phyloP scores from a whole-genome alignment of 345 rosid species.

The Rhodamnia argentea region DNA sequence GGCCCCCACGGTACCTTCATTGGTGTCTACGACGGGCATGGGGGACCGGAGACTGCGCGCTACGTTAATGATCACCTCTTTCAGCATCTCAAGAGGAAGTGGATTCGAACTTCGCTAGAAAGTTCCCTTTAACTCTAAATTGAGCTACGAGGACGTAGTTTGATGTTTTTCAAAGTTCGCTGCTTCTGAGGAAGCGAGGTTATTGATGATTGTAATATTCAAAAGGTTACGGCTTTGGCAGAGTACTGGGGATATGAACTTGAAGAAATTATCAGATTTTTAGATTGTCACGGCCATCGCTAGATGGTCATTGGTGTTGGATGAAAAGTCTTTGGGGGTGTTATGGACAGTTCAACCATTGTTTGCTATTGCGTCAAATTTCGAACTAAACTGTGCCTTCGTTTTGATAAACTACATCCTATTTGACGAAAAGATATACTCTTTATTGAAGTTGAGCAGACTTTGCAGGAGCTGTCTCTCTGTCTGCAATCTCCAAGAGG shows the following conservation, averaged over 20 bases:
- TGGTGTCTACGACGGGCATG: conserved; percentile 46
- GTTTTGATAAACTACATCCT: neutral
- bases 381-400: neutral
- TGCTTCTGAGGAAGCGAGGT: neutral
- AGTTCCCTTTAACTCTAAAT: neutral
- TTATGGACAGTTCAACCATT: neutral
- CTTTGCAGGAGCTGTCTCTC: neutral
- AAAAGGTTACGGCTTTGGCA: neutral
- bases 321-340: neutral
- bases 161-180: neutral
- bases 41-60: conserved; percentile 41
- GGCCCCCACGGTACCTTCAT: conserved; percentile 40
- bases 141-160: neutral
- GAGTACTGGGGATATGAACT: neutral
- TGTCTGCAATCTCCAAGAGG: neutral
- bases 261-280: neutral
- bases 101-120: neutral
- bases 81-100: conserved; percentile 38
- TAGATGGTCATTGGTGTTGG: neutral
- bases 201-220: neutral
- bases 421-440: neutral
- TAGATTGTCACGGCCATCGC: neutral
- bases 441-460: neutral
- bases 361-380: neutral
- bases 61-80: conserved; percentile 36